Evolutionary conservation across 352 stramenopile genomes (phyloP).

Genomic region (Globisporangium abappressorium): DNA sequence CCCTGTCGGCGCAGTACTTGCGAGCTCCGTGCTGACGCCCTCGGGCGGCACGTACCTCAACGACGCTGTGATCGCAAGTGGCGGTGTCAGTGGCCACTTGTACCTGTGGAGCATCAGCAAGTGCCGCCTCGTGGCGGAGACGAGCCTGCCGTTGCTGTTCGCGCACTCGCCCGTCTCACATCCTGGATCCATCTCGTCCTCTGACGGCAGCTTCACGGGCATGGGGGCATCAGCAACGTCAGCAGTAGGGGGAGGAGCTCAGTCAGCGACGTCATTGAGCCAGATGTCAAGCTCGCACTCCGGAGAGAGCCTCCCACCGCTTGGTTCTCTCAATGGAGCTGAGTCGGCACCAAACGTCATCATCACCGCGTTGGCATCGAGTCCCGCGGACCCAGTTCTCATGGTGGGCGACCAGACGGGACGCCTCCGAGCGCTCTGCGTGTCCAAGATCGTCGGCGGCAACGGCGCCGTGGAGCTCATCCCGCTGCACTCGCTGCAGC

Average conservation of each 20-base stretch:
- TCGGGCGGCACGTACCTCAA: constrained; percentile 40
- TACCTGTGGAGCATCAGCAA: constrained; percentile 53
- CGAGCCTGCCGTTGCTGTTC: constrained; percentile 42
- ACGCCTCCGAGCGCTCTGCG: constrained; percentile 52
- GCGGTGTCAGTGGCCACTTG: constrained; percentile 42
- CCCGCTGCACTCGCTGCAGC: constrained; percentile 58
- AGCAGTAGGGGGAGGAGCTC: not conserved
- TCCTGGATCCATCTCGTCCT: not conserved
- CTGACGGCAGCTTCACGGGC: not conserved
- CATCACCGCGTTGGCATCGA: constrained; percentile 47
- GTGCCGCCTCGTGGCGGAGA: constrained; percentile 37
- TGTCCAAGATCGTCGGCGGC: constrained; percentile 46
- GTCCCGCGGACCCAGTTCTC: constrained; percentile 51
- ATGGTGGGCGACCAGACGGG: constrained; percentile 59
- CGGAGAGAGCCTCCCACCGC: not conserved
- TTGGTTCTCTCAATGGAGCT: not conserved
- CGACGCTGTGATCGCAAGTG: constrained; percentile 51
- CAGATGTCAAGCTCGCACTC: constrained; percentile 8
- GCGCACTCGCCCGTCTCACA: constrained; percentile 10
- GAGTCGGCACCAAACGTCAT: constrained; percentile 18
- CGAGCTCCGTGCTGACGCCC: constrained; percentile 48
- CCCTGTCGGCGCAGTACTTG: constrained; percentile 44
- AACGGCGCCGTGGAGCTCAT: constrained; percentile 49
- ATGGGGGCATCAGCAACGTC: not conserved
- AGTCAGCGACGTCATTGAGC: not conserved